Conservation (phyloP, 2,329 filamentous ascomycete genomes). For the Monilinia aucupariae region DNA sequence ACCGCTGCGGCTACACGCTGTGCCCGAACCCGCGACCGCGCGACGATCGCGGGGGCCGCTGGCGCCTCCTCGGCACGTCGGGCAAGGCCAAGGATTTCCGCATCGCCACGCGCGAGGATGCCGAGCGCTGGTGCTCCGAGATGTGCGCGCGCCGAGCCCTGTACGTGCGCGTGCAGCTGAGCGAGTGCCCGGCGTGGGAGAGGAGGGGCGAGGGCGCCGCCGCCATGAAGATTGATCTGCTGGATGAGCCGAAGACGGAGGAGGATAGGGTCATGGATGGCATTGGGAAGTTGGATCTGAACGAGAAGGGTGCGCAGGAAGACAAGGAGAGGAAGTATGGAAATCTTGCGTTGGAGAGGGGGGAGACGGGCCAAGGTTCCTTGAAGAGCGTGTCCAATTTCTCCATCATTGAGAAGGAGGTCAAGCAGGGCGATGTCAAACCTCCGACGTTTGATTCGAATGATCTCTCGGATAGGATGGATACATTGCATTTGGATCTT, state of each 20-base stretch:
- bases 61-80: conserved; percentile 55
- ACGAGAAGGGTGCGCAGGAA: conserved; percentile 39
- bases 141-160: conserved; percentile 73
- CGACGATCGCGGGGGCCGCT: conserved; percentile 54
- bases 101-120: conserved; percentile 64
- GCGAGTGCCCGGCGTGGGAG: conserved; percentile 80
- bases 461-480: conserved; percentile 32
- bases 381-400: conserved; percentile 40
- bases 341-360: conserved; percentile 48
- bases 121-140: conserved; percentile 83
- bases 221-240: conserved; percentile 50
- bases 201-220: conserved; percentile 41
- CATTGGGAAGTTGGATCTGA: conserved; percentile 40
- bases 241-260: conserved; percentile 58
- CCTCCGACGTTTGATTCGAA: conserved; percentile 38
- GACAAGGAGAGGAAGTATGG: conserved; percentile 37
- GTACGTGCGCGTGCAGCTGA: conserved; percentile 84
- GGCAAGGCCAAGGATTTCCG: conserved; percentile 50
- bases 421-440: conserved; percentile 36
- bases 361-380: conserved; percentile 32
- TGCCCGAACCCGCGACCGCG: conserved; percentile 62
- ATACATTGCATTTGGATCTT: conserved; percentile 31
- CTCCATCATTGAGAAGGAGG: conserved; percentile 48
- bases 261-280: conserved; percentile 30
- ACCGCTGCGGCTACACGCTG: conserved; percentile 76